Evolutionary conservation across 2,329 filamentous ascomycete species (phyloP), one percentile per base, ranked within the genome.

Genomic region (Ceratocystis cacaofunesta): DNA sequence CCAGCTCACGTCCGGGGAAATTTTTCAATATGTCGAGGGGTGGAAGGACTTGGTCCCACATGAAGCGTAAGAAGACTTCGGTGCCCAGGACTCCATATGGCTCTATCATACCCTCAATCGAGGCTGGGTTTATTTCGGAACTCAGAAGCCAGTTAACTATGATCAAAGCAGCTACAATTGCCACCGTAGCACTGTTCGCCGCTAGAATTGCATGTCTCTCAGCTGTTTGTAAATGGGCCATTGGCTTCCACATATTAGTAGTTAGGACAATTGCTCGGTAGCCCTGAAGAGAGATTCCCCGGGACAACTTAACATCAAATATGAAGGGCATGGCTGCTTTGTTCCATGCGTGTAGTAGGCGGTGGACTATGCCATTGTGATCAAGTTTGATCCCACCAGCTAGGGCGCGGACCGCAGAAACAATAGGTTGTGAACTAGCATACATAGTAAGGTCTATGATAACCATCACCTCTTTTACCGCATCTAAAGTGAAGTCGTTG

Each of bases 21-120:
- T 46, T 30, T 19, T 50, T 44, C 30, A 61, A 19, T 25, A 22
- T 58, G 8, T 28, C 30, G 10, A 48, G 25, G 15, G 32, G n/a
- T 10, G 64, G 64, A 8, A 66, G 48, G 50, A 66, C 60, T 25
- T 66, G 64, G 46, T 66, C 60, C 44, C 64, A 66, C n/a, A 32
- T 62, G 50, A 66, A 66, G 7, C 64, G 46, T 2, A 62, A n/a
- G 25, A 66, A 66, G 30, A 62, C 32, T 46, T 66, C 64, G 8
- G 60, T 55, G n/a, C 60, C 64, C 10, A 44, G 32, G 22, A 19
- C 2, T 43, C 44, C 15, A 43, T 8, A 25, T n/a, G 32, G 12
- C 17, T 65, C 36, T 1, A 15, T 36, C 36, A 60, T 36, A 15
- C 50, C 36, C 5, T 32, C 22, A 25, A 61, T n/a, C 17, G 19